Percentiles rank a stretch among this genome's conserved stretches.
phyloP scores from a whole-genome alignment of 2,329 filamentous ascomycete genomes.

The Stagonosporopsis chrysanthemi region DNA sequence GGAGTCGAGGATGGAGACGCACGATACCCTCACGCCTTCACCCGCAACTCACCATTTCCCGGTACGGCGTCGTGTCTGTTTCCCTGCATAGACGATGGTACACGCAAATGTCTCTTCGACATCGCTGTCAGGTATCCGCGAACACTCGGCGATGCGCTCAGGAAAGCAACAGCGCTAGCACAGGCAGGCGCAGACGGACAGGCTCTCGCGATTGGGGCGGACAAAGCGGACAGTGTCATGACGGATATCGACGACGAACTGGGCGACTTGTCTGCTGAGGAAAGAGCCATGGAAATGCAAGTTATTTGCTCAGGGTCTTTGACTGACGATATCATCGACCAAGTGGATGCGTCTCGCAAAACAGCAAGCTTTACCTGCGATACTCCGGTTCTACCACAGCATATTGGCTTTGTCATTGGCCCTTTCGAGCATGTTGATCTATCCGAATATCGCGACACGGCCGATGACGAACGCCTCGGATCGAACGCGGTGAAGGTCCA shows the following conservation, averaged over 20 bases:
- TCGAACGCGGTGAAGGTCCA: conserved; percentile 87
- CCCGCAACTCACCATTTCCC: conserved; percentile 78
- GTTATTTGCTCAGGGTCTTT: conserved; percentile 91
- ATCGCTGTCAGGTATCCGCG: conserved; percentile 85
- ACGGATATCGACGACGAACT: conserved; percentile 48
- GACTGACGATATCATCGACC: conserved; percentile 81
- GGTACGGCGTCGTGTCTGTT: conserved; percentile 87
- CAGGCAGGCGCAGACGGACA: conserved; percentile 24
- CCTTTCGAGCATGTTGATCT: conserved; percentile 95
- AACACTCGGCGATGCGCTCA: conserved; percentile 79
- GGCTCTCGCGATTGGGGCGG: conserved; percentile 27
- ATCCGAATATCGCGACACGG: conserved; percentile 85
- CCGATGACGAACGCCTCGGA: conserved; percentile 89
- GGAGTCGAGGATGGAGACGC: conserved; percentile 80
- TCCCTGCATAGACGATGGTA: conserved; percentile 88
- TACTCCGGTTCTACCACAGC: conserved; percentile 76
- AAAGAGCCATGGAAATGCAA: conserved; percentile 85
- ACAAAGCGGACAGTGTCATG: conserved; percentile 45
- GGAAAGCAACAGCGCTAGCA: conserved; percentile 43
- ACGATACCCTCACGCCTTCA: conserved; percentile 91
- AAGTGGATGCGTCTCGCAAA: conserved; percentile 80
- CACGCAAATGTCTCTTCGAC: conserved; percentile 84
- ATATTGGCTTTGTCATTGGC: conserved; percentile 91
- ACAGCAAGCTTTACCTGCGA: conserved; percentile 81
- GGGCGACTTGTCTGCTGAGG: conserved; percentile 70